Evolutionary conservation across 129 eudicot species (phyloP).

Genomic region (Tanacetum coccineum): DNA sequence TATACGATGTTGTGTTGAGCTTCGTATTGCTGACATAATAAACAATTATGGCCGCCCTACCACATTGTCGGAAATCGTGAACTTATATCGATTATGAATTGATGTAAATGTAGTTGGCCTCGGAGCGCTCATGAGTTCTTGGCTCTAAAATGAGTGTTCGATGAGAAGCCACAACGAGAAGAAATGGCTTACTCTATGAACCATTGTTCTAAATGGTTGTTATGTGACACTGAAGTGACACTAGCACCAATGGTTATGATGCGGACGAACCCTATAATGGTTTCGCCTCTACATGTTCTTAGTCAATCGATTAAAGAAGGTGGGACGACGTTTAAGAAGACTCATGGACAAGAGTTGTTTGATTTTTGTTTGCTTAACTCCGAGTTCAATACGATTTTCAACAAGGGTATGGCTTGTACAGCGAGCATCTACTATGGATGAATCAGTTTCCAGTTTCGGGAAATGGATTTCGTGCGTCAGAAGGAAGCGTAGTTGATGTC

Average conservation of each 20-base stretch:
- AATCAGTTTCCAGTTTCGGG: constrained; percentile 6
- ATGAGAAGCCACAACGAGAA: constrained; percentile 3
- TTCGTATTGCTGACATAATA: constrained; percentile 41
- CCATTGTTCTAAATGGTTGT: constrained; percentile 31
- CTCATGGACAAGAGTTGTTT: constrained; percentile 32
- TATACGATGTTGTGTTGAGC: constrained; percentile 42
- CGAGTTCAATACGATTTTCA: constrained; percentile 26
- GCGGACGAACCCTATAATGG: constrained; percentile 15
- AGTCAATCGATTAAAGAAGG: constrained; percentile 37
- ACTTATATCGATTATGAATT: constrained; percentile 17
- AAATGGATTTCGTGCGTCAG: constrained; percentile 16
- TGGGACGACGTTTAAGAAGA: constrained; percentile 26
- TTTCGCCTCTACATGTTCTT: constrained; percentile 11
- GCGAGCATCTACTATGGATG: constrained; percentile 17
- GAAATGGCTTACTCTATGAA: constrained; percentile 20
- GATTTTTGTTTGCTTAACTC: constrained; percentile 20
- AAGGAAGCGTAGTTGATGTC: constrained; percentile 36
- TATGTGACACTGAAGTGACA: constrained; percentile 13
- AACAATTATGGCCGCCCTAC: constrained; percentile 31
- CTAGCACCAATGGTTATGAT: constrained; percentile 29
- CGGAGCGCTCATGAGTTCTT: constrained; percentile 33
- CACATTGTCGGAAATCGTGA: constrained; percentile 33
- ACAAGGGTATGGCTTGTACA: constrained; percentile 35
- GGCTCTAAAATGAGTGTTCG: constrained; percentile 27
- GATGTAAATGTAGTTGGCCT: constrained; percentile 20